Conservation (phyloP, 768 basidiomycete genomes). For the Lanmaoa pseudosensibilis region DNA sequence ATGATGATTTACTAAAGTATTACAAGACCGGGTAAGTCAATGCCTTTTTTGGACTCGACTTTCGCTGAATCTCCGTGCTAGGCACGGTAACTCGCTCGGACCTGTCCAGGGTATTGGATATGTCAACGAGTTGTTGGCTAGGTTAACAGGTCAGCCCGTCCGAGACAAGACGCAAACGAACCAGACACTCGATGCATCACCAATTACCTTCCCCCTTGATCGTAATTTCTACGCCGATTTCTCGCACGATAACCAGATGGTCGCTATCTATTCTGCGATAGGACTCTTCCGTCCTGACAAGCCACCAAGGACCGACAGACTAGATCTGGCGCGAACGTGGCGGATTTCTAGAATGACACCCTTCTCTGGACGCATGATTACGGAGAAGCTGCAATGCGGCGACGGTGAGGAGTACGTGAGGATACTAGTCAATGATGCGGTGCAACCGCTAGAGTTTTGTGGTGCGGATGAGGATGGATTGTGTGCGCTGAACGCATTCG, state of each 20-base stretch:
- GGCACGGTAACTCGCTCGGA: constrained; percentile 68
- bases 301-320: constrained; percentile 13
- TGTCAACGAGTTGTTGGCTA: constrained; percentile 84
- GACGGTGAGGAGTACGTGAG: constrained; percentile 51
- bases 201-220: constrained; percentile 71
- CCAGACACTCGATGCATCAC: constrained; percentile 63
- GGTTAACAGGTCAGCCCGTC: constrained; percentile 66
- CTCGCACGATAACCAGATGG: constrained; percentile 84
- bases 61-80: constrained; percentile 25
- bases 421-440: constrained; percentile 75
- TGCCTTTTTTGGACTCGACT: not conserved
- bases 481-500: constrained; percentile 64
- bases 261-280: constrained; percentile 68
- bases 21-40: constrained; percentile 66
- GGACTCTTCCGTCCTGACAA: constrained; percentile 48
- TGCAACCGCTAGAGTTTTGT: constrained; percentile 65
- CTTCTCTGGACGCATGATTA: constrained; percentile 72
- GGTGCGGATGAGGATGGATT: constrained; percentile 52
- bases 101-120: constrained; percentile 84
- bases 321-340: constrained; percentile 45
- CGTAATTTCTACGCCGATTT: constrained; percentile 76
- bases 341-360: constrained; percentile 61
- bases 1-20: constrained; percentile 73
- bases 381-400: constrained; percentile 62
- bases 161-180: constrained; percentile 76